Conservation (phyloP, 345 rosid species). For the Erucastrum elatum region DNA sequence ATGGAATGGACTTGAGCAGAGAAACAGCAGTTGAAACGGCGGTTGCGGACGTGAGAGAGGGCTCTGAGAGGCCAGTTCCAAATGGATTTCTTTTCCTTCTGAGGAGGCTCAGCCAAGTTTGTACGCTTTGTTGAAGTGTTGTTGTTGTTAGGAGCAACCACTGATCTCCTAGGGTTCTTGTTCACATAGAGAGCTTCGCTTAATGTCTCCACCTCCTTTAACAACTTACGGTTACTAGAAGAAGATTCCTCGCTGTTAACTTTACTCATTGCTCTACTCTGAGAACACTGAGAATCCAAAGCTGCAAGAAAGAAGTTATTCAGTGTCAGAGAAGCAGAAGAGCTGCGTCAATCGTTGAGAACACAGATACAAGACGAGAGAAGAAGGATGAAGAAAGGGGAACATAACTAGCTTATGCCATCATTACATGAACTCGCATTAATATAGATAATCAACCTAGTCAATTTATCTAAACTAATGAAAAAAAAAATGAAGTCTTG, state of each 20-base stretch:
- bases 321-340: slow-evolving; percentile 12
- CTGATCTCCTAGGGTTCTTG: slow-evolving; percentile 43
- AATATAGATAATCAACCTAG: background rate
- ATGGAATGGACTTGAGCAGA: slow-evolving; percentile 73
- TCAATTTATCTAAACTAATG: background rate
- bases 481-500: background rate
- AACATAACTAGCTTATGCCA: slow-evolving; percentile 7
- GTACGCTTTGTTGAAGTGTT: slow-evolving; percentile 46
- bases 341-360: background rate
- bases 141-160: slow-evolving; percentile 29
- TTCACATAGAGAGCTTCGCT: slow-evolving; percentile 73
- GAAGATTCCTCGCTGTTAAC: slow-evolving; percentile 54
- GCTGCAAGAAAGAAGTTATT: background rate
- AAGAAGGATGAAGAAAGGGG: background rate
- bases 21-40: slow-evolving; percentile 77
- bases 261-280: slow-evolving; percentile 49
- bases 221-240: slow-evolving; percentile 56
- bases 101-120: slow-evolving; percentile 47
- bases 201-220: slow-evolving; percentile 73
- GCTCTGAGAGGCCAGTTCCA: slow-evolving; percentile 96
- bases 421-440: background rate
- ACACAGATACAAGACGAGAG: slow-evolving; percentile 7
- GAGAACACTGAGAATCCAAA: slow-evolving; percentile 6
- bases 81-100: slow-evolving; percentile 76
- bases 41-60: slow-evolving; percentile 58